phyloP scores from a whole-genome alignment of 2,329 filamentous ascomycete species.

The Laburnicola sp. region DNA sequence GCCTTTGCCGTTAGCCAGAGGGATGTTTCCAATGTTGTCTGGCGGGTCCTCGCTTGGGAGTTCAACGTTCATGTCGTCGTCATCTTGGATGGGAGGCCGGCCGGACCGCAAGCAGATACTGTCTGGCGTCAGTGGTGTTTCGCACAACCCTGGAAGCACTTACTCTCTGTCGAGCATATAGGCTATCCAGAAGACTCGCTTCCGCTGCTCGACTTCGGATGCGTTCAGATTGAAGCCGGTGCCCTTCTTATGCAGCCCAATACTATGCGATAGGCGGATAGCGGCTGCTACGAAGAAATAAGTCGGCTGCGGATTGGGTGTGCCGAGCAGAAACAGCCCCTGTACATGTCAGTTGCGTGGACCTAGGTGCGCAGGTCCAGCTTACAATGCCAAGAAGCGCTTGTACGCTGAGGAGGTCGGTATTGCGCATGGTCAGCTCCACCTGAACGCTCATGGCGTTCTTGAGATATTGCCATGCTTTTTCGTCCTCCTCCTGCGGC shows the following conservation, averaged over 20 bases:
- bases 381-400: slow-evolving; percentile 83
- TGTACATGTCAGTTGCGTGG: slow-evolving; percentile 33
- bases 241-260: slow-evolving; percentile 91
- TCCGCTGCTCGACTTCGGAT: slow-evolving; percentile 89
- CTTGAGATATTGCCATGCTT: slow-evolving; percentile 94
- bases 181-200: slow-evolving; percentile 76
- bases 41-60: slow-evolving; percentile 86
- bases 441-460: slow-evolving; percentile 93
- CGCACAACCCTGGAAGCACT: slow-evolving; percentile 16
- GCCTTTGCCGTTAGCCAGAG: slow-evolving; percentile 80
- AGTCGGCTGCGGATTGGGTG: slow-evolving; percentile 91
- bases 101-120: slow-evolving; percentile 72
- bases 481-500: slow-evolving; percentile 86
- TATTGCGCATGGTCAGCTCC: slow-evolving; percentile 93
- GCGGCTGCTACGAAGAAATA: slow-evolving; percentile 90
- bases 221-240: slow-evolving; percentile 91
- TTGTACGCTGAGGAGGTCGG: slow-evolving; percentile 91
- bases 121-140: slow-evolving; percentile 20
- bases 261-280: slow-evolving; percentile 87
- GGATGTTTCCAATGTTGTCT: slow-evolving; percentile 94
- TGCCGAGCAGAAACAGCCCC: slow-evolving; percentile 91
- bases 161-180: slow-evolving; percentile 74
- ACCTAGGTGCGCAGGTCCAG: neutral
- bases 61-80: slow-evolving; percentile 92
- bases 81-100: slow-evolving; percentile 71